These are phyloP conservation scores for Phalaenopsis hybrid DNA, from an alignment of 116 monocot species.

Conservation along the genomic window DNA sequence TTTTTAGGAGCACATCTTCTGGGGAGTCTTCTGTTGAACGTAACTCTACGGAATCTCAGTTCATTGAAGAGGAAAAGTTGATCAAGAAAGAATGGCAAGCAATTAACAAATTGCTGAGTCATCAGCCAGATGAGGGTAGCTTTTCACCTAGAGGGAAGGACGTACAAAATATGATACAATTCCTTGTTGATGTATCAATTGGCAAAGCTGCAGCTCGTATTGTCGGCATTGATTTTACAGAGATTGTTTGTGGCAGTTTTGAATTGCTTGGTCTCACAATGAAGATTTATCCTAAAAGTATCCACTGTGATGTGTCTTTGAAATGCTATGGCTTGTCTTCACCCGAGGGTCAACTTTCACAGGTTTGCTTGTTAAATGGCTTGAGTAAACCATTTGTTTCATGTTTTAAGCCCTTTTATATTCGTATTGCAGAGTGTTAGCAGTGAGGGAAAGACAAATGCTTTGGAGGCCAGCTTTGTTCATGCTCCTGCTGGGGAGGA, in stretches of 20 bases:
- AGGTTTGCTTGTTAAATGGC: slow-evolving; percentile 45
- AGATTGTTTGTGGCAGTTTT: slow-evolving; percentile 91
- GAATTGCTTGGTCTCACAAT: slow-evolving; percentile 74
- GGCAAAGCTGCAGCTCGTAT: slow-evolving; percentile 78
- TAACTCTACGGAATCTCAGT: slow-evolving; percentile 21
- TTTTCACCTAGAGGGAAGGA: slow-evolving; percentile 43
- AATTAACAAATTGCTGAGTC: slow-evolving; percentile 81
- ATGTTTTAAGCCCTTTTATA: not conserved
- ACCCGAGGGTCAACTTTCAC: slow-evolving; percentile 83
- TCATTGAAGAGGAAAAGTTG: slow-evolving; percentile 59
- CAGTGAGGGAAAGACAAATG: slow-evolving; percentile 76
- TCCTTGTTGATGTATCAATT: slow-evolving; percentile 75
- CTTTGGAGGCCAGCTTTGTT: slow-evolving; percentile 79
- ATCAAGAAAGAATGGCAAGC: slow-evolving; percentile 95
- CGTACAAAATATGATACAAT: slow-evolving; percentile 45
- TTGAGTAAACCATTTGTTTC: not conserved
- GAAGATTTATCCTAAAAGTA: slow-evolving; percentile 71
- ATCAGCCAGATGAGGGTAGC: slow-evolving; percentile 58
- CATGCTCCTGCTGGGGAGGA: slow-evolving; percentile 65
- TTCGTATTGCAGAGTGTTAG: slow-evolving; percentile 62
- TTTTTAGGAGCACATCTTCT: slow-evolving; percentile 36
- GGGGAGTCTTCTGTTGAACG: slow-evolving; percentile 34
- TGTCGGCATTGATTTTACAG: slow-evolving; percentile 54
- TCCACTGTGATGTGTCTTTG: slow-evolving; percentile 66
- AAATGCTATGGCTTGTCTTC: slow-evolving; percentile 86